phyloP scores from a whole-genome alignment of 305 asterid genomes.

The Withania somnifera region DNA sequence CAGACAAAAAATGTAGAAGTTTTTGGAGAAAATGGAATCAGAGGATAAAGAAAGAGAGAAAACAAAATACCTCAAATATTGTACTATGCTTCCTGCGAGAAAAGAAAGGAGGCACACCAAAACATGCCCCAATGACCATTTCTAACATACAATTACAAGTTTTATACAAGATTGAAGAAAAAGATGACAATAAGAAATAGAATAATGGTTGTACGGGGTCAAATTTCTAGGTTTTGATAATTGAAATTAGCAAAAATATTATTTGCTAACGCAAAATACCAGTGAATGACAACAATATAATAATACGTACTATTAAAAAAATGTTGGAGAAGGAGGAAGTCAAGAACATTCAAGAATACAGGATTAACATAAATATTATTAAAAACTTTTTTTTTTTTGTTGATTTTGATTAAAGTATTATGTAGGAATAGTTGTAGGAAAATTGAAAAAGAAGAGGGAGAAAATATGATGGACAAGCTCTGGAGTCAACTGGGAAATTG shows the following conservation, averaged over 20 bases:
- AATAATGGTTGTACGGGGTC: conserved; percentile 3
- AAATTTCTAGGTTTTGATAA: conserved; percentile 11
- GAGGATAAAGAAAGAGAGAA: not conserved
- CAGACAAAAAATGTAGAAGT: not conserved
- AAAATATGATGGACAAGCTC: not conserved
- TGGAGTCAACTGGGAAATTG: conserved; percentile 4
- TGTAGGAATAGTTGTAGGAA: not conserved
- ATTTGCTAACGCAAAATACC: not conserved
- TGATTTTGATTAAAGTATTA: not conserved
- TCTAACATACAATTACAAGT: conserved; percentile 6
- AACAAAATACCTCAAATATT: conserved; percentile 29
- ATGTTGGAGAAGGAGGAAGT: not conserved
- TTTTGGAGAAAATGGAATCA: not conserved
- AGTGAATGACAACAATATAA: conserved; percentile 5
- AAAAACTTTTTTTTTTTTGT: not conserved
- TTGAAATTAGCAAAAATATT: not conserved
- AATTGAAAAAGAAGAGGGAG: not conserved
- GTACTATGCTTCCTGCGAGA: conserved; percentile 35
- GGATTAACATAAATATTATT: not conserved
- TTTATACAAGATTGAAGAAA: conserved; percentile 15
- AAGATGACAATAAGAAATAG: not conserved
- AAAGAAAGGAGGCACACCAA: conserved; percentile 48
- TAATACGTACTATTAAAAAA: not conserved
- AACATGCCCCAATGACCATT: conserved; percentile 41
- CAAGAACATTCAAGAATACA: not conserved